Base-by-base conservation (phyloP, 257 asterid species). In the Anisodus acutangulus region DNA sequence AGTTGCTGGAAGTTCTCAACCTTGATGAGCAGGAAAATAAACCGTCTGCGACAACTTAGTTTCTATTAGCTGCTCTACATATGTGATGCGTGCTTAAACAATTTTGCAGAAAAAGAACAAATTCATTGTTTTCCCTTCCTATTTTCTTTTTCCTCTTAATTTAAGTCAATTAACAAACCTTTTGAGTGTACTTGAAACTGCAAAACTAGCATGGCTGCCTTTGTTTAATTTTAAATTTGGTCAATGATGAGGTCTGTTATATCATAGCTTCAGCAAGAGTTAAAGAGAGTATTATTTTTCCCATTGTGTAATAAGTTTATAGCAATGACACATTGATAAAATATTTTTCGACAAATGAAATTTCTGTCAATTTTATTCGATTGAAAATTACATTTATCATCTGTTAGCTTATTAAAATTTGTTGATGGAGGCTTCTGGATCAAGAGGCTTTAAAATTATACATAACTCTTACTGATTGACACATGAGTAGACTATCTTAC, bases 1-100 rank as follows among this genome's bases (percentile, higher is more conserved):
- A 22, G 26, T 22, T 22, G 26, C 26, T 22, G 26, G 26, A 22
- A 22, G 26, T 22, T 22, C 26, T 22, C 26, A 22, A 22, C 26
- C 26, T 22, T 22, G 26, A 22, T 22, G 26, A 22, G 26, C 26
- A 22, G 26, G 26, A 22, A 22, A 22, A 22, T 22, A 22, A 22
- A 22, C 26, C 26, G 26, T 22, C 1, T n/a, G 92, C 92, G 19
- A 87, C 93, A 49, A 95, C 94, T 47, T 94, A 88, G 90, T 53
- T 80, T 78, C 51, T 8, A 72, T 67, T 66, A 76, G 59, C 17
- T 55, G 85, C 89, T 83, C 69, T 35, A 88, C 88, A 59, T 78
- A 85, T 53, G 70, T 86, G 68, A 16, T 66, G 85, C 88, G 76
- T 87, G 88, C 88, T 79, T 47, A 88, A 78, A 22, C 26, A 22